These are phyloP conservation scores for Ligustrum vulgare DNA, from an alignment of 257 asterid genomes.

Conservation along the genomic window DNA sequence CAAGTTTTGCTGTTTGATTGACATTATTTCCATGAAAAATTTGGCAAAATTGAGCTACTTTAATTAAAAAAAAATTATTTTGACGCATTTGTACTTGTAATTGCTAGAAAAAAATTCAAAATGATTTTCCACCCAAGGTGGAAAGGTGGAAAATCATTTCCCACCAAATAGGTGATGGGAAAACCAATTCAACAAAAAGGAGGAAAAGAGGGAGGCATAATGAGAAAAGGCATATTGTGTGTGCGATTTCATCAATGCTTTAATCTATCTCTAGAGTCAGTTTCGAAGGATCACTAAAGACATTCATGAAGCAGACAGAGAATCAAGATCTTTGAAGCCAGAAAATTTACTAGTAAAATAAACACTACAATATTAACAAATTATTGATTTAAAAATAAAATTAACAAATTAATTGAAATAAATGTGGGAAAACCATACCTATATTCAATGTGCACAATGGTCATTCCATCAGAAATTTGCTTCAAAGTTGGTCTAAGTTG, in stretches of 20 bases:
- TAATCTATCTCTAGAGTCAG: background rate
- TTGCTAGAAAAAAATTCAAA: too few species aligned
- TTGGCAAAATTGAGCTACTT: too few species aligned
- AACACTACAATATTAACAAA: background rate
- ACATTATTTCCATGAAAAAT: too few species aligned
- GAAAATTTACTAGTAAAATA: background rate
- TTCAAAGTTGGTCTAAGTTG: slow-evolving; percentile 68
- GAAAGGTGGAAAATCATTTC: too few species aligned
- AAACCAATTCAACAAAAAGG: too few species aligned
- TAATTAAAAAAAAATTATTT: too few species aligned
- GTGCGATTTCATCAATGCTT: background rate
- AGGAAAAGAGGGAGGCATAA: too few species aligned
- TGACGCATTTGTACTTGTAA: too few species aligned
- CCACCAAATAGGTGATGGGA: too few species aligned
- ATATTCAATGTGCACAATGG: slow-evolving; percentile 57
- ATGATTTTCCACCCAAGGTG: too few species aligned
- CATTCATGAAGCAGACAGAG: background rate
- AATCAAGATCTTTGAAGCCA: slow-evolving; percentile 12
- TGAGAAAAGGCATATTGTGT: too few species aligned
- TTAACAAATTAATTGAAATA: background rate
- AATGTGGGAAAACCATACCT: slow-evolving; percentile 44
- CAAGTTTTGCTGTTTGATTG: too few species aligned
- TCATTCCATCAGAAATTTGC: slow-evolving; percentile 50
- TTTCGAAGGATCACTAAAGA: background rate
- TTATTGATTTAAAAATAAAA: background rate